Evolutionary conservation across 202 grass and related monocot species (phyloP).

Genomic region (Tripidium arundinaceum): DNA sequence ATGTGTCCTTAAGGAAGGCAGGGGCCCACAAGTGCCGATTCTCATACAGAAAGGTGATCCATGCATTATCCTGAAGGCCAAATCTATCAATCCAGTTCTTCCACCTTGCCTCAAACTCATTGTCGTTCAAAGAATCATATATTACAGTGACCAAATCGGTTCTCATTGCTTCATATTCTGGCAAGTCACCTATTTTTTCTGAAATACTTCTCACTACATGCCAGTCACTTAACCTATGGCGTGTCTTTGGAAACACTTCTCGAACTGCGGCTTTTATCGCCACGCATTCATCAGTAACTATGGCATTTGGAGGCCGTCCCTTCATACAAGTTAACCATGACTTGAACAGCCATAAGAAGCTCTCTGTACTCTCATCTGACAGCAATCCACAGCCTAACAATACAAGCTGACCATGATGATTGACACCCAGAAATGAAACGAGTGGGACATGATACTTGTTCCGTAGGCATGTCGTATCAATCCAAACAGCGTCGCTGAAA

Average conservation of each 20-base stretch:
- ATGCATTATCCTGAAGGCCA: constrained; percentile 58
- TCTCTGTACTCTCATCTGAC: constrained; percentile 67
- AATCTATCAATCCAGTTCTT: constrained; percentile 49
- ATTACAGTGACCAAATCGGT: constrained; percentile 45
- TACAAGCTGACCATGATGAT: constrained; percentile 60
- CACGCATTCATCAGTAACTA: constrained; percentile 62
- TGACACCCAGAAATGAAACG: constrained; percentile 54
- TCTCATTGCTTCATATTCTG: constrained; percentile 52
- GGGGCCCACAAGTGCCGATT: constrained; percentile 73
- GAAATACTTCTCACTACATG: constrained; percentile 53
- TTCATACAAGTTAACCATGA: constrained; percentile 75
- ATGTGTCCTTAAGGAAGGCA: constrained; percentile 71
- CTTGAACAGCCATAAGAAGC: constrained; percentile 57
- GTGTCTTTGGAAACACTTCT: constrained; percentile 55
- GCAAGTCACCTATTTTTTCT: constrained; percentile 42
- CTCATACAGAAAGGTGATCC: constrained; percentile 70
- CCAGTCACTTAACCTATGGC: constrained; percentile 60
- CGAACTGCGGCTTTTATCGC: constrained; percentile 51
- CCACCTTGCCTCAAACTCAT: constrained; percentile 78
- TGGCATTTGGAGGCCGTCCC: constrained; percentile 46
- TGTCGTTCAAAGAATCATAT: constrained; percentile 60
- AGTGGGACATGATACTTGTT: constrained; percentile 47
- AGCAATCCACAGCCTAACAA: constrained; percentile 65
- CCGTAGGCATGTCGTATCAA: constrained; percentile 56
- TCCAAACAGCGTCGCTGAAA: constrained; percentile 49